Percentiles rank a stretch among this genome's conserved stretches.
Evolutionary conservation across 257 asterid genomes (phyloP).

Genomic region (Thymus mandschuricus): DNA sequence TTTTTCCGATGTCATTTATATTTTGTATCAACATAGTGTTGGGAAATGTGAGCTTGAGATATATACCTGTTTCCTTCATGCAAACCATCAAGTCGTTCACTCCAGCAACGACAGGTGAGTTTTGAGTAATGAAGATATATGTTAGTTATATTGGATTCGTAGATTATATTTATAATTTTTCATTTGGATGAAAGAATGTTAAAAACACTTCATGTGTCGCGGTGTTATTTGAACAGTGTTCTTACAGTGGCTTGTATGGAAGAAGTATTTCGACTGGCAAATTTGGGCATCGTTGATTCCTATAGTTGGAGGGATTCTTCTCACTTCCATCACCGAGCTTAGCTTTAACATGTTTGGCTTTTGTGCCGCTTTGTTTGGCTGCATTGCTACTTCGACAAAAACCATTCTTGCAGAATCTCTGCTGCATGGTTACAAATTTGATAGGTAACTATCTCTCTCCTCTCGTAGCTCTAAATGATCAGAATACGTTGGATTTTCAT

Average conservation of each 20-base stretch:
- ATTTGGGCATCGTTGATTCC: constrained; percentile 84
- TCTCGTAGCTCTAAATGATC: neutral
- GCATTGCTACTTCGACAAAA: constrained; percentile 81
- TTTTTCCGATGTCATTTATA: constrained; percentile 80
- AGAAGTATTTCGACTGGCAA: constrained; percentile 70
- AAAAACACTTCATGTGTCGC: neutral
- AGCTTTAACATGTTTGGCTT: constrained; percentile 74
- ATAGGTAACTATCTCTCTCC: constrained; percentile 50
- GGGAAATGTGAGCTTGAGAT: constrained; percentile 80
- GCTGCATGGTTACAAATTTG: constrained; percentile 79
- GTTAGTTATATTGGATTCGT: neutral
- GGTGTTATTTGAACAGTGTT: constrained; percentile 53
- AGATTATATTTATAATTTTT: neutral
- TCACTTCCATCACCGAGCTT: constrained; percentile 79
- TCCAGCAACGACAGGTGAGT: constrained; percentile 80
- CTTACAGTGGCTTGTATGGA: constrained; percentile 85
- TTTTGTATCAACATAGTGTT: constrained; percentile 80
- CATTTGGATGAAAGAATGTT: neutral
- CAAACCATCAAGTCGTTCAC: constrained; percentile 86
- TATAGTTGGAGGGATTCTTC: constrained; percentile 83
- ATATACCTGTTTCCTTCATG: constrained; percentile 86
- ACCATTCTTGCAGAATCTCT: constrained; percentile 84
- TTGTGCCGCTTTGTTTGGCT: constrained; percentile 85
- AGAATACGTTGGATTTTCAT: neutral
- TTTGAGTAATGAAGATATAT: constrained; percentile 17